Base-by-base conservation (phyloP, 2,329 filamentous ascomycete genomes). In the Ophiocordyceps camponoti-floridani region DNA sequence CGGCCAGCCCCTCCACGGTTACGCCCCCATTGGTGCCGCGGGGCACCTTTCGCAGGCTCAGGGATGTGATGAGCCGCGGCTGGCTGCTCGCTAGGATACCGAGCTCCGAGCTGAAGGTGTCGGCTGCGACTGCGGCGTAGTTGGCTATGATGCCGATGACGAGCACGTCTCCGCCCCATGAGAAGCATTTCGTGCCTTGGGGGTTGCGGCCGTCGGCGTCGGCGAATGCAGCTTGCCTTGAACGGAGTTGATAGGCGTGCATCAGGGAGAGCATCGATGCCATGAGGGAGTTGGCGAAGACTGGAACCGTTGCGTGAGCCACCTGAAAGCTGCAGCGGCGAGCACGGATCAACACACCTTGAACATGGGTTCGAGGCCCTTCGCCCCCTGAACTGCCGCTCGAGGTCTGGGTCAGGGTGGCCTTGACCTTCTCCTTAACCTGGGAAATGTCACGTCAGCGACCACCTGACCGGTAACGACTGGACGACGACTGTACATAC, bases 21-120 rank as follows among this genome's bases (percentile, higher is more conserved):
- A 98, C 84, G 14, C 89, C 91, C 30, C 91, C 91, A 57, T 98
- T 98, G 40, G 91, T 96, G 43, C 91, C 91, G 1, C 76, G 81
- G 0, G 91, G 88, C 0, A 96, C 91, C 50, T 76, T 73, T 47
- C 83, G 79, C 55, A 91, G 71, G 4, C 65, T 77, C 14, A 73
- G 77, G 13, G 84, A 88, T 4, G 86, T 95, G 57, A 98, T 89
- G 35, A 98, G 75, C 33, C 88, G 78, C 9, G 91, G 91, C 41
- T 75, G 67, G 23, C 72, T 72, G 47, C 71, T 75, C 7, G 88
- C 82, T 12, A 98, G 70, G 46, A 98, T 98, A 13, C 91, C 91
- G 18, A 98, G 77, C 65, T 98, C 91, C 11, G 87, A 94, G 46
- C 84, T 88, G 59, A 95, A 91, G 0, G 91, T 98, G 60, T 98